phyloP scores from a whole-genome alignment of 495 filamentous ascomycete species.

The Trichoderma virens region DNA sequence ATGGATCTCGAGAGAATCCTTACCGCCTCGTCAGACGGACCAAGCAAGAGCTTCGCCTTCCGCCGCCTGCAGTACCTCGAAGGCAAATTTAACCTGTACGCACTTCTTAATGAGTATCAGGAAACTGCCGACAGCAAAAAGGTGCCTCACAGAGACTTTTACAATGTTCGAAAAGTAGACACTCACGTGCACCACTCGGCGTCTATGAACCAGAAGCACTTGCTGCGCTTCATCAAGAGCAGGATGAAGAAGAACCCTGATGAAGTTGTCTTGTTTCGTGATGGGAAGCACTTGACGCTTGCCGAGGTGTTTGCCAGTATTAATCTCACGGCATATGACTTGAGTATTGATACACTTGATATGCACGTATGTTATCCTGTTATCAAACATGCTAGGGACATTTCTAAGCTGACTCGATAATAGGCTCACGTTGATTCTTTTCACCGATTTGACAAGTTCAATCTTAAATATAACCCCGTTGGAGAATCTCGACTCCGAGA shows the following conservation, averaged over 20 bases:
- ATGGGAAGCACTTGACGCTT: conserved; percentile 86
- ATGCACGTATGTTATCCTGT: conserved; percentile 68
- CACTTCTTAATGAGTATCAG: conserved; percentile 89
- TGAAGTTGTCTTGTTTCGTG: conserved; percentile 86
- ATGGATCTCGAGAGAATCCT: conserved; percentile 86
- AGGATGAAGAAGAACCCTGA: conserved; percentile 98
- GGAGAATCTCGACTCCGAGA: conserved; percentile 90
- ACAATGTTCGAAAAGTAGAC: conserved; percentile 97
- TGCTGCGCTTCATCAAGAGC: conserved; percentile 96
- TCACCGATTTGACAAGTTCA: conserved; percentile 99
- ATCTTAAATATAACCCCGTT: conserved; percentile 96
- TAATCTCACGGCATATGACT: conserved; percentile 91
- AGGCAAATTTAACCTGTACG: conserved; percentile 91
- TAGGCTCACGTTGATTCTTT: conserved; percentile 96
- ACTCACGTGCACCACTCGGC: conserved; percentile 99
- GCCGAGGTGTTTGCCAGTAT: conserved; percentile 95
- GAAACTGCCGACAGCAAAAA: conserved; percentile 96
- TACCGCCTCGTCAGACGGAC: conserved; percentile 82
- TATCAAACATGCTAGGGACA: not conserved
- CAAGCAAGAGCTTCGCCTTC: conserved; percentile 94
- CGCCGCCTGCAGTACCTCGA: conserved; percentile 90
- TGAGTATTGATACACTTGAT: conserved; percentile 97
- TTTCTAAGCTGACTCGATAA: conserved; percentile 10
- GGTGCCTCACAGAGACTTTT: conserved; percentile 96
- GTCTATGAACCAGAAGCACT: conserved; percentile 99